Conservation (phyloP, 116 monocot species). For the Phalaenopsis hybrid region DNA sequence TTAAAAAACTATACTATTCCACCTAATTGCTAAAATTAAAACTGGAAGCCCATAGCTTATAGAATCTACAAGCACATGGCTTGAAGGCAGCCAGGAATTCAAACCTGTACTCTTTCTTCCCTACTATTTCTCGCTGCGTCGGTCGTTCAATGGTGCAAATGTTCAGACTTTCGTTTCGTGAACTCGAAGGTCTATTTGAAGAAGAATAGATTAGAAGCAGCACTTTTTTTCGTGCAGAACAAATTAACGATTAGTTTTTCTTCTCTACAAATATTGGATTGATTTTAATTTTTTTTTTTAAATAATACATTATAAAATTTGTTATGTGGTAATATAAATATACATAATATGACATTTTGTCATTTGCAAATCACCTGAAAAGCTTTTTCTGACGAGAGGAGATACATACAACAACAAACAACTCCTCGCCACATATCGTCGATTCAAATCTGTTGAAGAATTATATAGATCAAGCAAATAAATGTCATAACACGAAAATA, state of each 20-base stretch:
- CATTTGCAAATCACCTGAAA: constrained; percentile 48
- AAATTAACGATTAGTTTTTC: neutral
- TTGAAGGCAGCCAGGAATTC: neutral
- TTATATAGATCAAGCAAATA: no score
- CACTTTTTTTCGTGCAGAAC: neutral
- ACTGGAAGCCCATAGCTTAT: no score
- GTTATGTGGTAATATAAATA: neutral
- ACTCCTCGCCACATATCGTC: constrained; percentile 12
- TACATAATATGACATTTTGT: neutral
- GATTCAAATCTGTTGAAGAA: no score
- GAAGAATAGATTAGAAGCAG: neutral
- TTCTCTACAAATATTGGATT: neutral
- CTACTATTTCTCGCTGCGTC: constrained; percentile 13
- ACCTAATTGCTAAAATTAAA: no score
- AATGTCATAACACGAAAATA: no score
- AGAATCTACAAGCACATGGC: no score
- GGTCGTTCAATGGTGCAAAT: constrained; percentile 27
- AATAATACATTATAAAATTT: neutral
- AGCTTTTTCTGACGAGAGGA: constrained; percentile 52
- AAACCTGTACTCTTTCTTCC: constrained; percentile 54
- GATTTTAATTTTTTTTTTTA: neutral
- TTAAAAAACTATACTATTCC: no score
- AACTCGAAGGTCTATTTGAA: constrained; percentile 56
- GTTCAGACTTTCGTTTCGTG: constrained; percentile 52
- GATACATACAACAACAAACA: constrained; percentile 35